Evolutionary conservation across 139 green algal genomes (phyloP).

Genomic region (Chara braunii): DNA sequence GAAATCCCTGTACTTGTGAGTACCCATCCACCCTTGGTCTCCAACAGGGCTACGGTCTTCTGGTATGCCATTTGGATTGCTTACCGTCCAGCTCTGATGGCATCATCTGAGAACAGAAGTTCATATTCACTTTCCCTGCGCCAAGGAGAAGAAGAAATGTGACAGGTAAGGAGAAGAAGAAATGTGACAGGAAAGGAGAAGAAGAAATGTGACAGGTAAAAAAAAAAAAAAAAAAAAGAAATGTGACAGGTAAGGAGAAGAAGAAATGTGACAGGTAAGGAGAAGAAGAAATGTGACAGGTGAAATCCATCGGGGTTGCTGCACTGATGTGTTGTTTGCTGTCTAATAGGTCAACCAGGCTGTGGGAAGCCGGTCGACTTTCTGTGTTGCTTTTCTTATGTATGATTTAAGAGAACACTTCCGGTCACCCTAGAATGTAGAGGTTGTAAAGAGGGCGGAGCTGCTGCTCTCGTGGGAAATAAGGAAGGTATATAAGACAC

Average conservation of each 20-base stretch:
- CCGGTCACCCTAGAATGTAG: neutral
- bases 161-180: slow-evolving; percentile 13
- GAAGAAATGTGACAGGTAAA: neutral
- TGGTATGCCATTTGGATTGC: neutral
- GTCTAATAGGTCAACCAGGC: neutral
- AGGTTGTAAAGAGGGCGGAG: neutral
- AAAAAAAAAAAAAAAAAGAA: neutral
- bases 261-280: slow-evolving; percentile 7
- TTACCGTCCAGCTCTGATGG: neutral
- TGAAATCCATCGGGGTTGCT: neutral
- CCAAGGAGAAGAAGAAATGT: neutral
- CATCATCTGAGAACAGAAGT: neutral
- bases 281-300: neutral
- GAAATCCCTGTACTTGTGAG: neutral
- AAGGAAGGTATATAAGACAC: neutral
- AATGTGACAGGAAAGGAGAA: slow-evolving; percentile 5
- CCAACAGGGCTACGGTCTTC: neutral
- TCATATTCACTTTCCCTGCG: neutral
- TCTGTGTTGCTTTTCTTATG: neutral
- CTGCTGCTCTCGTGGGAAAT: slow-evolving; percentile 7
- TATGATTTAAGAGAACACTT: neutral
- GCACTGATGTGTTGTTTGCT: neutral
- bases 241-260: neutral
- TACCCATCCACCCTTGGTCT: neutral
- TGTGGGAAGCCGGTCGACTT: too few relatives aligned